Evolutionary conservation across 306 rosid species (phyloP), one percentile per base, ranked within the genome.

Genomic region (Biancaea sappan): DNA sequence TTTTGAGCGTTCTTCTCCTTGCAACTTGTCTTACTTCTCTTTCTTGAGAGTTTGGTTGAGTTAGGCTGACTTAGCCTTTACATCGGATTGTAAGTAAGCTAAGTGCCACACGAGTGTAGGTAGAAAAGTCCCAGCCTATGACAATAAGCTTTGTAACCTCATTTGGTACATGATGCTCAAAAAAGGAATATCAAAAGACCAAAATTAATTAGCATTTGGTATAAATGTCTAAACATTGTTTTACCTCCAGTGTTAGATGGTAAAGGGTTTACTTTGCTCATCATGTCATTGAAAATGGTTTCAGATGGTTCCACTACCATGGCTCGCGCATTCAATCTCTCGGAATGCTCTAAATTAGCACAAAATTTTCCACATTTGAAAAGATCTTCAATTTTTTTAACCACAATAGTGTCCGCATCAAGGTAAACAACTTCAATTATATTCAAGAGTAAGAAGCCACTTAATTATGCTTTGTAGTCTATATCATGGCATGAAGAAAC

Each of bases 271-370:
- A 95, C 93, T 81, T 92, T 85, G 79, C 89, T 81, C 90, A 92
- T 84, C 99, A 95, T 95, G 82, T 95, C 98, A 51, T 89, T 83
- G 61, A 95, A 95, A 79, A 95, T 29, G 25, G 89, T 75, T 74
- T 74, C 87, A 29, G 99, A 95, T 32, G 98, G 97, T 85, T 95
- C 91, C 63, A 95, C 93, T 62, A 92, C 98, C 98, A 95, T 90
- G 74, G 92, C 99, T 64, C 99, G 98, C 0, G 99, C 92, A 81
- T 95, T 95, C 83, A 95, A 82, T 82, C 92, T 87, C 93, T 95
- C 99, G 2, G 99, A 95, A 87, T 95, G 99, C 97, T 95, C 92
- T 88, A 95, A 85, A 80, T 95, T 95, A 41, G 99, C 99, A 73
- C 99, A 95, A 72, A 95, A 95, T 57, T 92, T 92, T 68, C 86